A percentile compares a stretch with the other conserved stretches of the same genome.
Evolutionary conservation across 768 basidiomycete species (phyloP).

Genomic region (Tricholomella constricta): DNA sequence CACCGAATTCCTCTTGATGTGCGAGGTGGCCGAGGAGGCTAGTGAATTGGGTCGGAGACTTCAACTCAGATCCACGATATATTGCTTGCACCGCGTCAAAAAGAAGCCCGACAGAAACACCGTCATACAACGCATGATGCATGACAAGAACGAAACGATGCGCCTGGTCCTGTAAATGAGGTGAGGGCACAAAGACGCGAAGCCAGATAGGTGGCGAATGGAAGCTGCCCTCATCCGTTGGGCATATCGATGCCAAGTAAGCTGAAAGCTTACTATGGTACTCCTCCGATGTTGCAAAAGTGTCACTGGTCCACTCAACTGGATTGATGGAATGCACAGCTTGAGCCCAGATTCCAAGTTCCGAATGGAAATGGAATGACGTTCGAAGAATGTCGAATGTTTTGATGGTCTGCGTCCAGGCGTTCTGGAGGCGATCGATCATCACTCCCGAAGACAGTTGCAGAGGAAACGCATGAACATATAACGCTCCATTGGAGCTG

Average conservation of each 20-base stretch:
- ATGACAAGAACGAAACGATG: constrained; percentile 38
- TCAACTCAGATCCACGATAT: constrained; percentile 26
- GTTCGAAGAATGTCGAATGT: constrained; percentile 45
- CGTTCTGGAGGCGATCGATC: constrained; percentile 28
- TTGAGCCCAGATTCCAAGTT: constrained; percentile 36
- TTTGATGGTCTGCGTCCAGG: constrained; percentile 37
- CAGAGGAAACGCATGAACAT: constrained; percentile 34
- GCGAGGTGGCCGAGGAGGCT: constrained; percentile 39
- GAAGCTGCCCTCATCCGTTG: constrained; percentile 26
- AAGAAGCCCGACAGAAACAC: constrained; percentile 40
- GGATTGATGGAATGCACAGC: constrained; percentile 25
- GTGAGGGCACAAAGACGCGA: constrained; percentile 25
- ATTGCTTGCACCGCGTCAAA: constrained; percentile 31
- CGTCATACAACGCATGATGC: constrained; percentile 53
- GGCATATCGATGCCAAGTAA: constrained; percentile 20
- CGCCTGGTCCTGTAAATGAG: constrained; percentile 1
- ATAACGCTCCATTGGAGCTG: constrained; percentile 29
- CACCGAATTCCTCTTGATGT: constrained; percentile 38
- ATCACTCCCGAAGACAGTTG: constrained; percentile 21
- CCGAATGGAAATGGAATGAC: constrained; percentile 45
- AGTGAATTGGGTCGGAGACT: constrained; percentile 32
- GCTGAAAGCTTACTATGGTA: constrained; percentile 16
- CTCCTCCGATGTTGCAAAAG: constrained; percentile 18
- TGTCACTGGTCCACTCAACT: constrained; percentile 24
- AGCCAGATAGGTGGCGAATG: constrained; percentile 31